Base-by-base conservation (phyloP, 257 asterid species). In the Cruciata laevipes region DNA sequence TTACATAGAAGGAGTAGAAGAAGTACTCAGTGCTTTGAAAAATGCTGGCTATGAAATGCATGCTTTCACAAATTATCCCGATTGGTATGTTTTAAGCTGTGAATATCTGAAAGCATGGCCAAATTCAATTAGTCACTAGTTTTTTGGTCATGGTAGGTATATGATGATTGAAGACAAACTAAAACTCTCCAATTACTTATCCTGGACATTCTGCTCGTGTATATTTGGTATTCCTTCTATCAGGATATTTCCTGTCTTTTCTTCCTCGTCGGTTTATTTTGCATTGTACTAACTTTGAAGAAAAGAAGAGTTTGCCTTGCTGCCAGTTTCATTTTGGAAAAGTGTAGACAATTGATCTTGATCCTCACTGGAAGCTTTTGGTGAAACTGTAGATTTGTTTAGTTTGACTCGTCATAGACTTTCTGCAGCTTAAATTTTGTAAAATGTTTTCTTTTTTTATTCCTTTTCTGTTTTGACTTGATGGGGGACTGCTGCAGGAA, bases 141-240 rank as follows among this genome's bases (percentile, higher is more conserved):
- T 52, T 66, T 60, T 64, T 53, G 23, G 61, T 63, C 68, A 24
- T 72, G 76, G 76, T 81, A 92, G 97, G 98, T 92, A 84, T 73
- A 77, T 78, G 74, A 86, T 92, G 73, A 89, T 92, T 68, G 98
- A 92, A 78, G 91, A 89, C 20, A 87, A 89, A 81, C 83, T 93
- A 68, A 83, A 85, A 67, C 89, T 93, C 68, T 89, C 97, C 21
- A 77, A 74, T 67, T 86, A 86, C 85, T 73, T 93, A 72, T 93
- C 95, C 73, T 89, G 98, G 98, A 93, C 98, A 67, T 93, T 93
- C 79, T 93, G 97, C 78, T 93, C 98, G 35, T 93, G 98, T 78
- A 63, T 60, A 76, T 85, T 85, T 83, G 97, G 98, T 92, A 86
- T 56, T 27, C 60, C 74, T 23, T 58, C 24, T 8, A 70, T 60